These are phyloP conservation scores for Casuarina glauca DNA, from an alignment of 306 rosid genomes.

Conservation along the genomic window DNA sequence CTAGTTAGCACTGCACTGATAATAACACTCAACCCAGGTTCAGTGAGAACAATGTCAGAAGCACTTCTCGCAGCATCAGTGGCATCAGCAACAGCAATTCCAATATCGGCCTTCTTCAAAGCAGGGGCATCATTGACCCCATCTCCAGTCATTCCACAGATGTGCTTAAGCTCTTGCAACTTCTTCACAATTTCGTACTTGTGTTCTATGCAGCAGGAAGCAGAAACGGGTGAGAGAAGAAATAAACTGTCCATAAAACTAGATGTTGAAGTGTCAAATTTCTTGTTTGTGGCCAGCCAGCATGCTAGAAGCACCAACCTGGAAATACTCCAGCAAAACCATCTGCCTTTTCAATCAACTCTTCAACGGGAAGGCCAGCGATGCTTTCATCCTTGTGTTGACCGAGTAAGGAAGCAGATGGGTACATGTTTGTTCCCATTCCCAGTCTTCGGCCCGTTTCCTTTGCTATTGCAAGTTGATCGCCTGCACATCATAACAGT, in stretches of 20 bases:
- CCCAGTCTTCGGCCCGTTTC: constrained; percentile 98
- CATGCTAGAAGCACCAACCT: constrained; percentile 44
- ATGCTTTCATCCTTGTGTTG: constrained; percentile 83
- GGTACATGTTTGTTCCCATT: constrained; percentile 99
- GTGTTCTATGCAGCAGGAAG: constrained; percentile 57
- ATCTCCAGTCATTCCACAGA: constrained; percentile 99
- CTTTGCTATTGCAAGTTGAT: constrained; percentile 98
- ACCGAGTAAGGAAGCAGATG: constrained; percentile 92
- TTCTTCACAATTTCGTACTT: constrained; percentile 94
- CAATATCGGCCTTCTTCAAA: constrained; percentile 96
- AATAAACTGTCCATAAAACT: background rate
- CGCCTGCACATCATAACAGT: constrained; percentile 50
- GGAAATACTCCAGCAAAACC: constrained; percentile 99
- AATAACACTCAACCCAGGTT: constrained; percentile 97
- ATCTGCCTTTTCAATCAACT: constrained; percentile 94
- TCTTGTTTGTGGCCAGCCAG: background rate
- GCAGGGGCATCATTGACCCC: constrained; percentile 99
- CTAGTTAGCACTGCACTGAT: constrained; percentile 97
- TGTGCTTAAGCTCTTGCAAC: constrained; percentile 94
- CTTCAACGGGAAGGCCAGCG: constrained; percentile 89
- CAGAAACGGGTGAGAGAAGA: constrained; percentile 12
- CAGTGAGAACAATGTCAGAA: constrained; percentile 94
- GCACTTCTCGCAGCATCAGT: constrained; percentile 99
- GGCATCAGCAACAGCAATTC: constrained; percentile 98
- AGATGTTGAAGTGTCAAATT: background rate